phyloP scores from a whole-genome alignment of 1,284 basidiomycete genomes.

The Ceratobasidium theobromae region DNA sequence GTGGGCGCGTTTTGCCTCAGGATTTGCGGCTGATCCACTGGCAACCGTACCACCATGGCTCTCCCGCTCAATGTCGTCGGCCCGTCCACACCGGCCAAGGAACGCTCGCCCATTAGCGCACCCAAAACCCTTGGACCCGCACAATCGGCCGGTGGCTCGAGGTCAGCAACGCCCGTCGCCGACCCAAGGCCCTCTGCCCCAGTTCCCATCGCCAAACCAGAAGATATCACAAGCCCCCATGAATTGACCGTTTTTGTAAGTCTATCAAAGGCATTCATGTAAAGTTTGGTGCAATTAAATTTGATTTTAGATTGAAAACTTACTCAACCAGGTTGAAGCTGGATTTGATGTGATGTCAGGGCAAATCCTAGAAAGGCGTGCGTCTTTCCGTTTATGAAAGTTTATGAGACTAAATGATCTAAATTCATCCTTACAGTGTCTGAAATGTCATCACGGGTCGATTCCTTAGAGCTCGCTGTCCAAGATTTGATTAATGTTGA shows the following conservation, averaged over 20 bases:
- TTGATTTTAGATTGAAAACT: conserved; percentile 63
- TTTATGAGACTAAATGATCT: conserved; percentile 8
- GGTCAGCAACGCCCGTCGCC: conserved; percentile 16
- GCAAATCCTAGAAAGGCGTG: conserved; percentile 78
- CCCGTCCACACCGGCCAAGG: conserved; percentile 23
- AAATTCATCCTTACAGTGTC: conserved; percentile 55
- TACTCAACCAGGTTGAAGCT: conserved; percentile 72
- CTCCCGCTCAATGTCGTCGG: conserved; percentile 25
- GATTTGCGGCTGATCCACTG: background rate
- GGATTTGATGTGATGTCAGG: conserved; percentile 84
- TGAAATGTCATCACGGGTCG: conserved; percentile 82
- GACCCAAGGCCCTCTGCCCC: conserved; percentile 6
- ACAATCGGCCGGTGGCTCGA: background rate
- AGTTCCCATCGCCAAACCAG: conserved; percentile 29
- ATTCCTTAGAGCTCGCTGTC: conserved; percentile 74
- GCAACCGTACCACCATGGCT: conserved; percentile 18
- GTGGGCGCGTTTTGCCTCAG: conserved; percentile 5
- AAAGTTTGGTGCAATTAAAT: background rate
- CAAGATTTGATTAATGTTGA: conserved; percentile 76
- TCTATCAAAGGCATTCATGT: conserved; percentile 33
- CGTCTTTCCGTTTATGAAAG: conserved; percentile 41
- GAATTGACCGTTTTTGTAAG: conserved; percentile 80
- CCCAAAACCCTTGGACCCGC: conserved; percentile 11
- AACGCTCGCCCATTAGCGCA: conserved; percentile 27
- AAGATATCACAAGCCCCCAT: conserved; percentile 53